Evolutionary conservation across 768 basidiomycete species (phyloP).

Genomic region (Zangia roseola): DNA sequence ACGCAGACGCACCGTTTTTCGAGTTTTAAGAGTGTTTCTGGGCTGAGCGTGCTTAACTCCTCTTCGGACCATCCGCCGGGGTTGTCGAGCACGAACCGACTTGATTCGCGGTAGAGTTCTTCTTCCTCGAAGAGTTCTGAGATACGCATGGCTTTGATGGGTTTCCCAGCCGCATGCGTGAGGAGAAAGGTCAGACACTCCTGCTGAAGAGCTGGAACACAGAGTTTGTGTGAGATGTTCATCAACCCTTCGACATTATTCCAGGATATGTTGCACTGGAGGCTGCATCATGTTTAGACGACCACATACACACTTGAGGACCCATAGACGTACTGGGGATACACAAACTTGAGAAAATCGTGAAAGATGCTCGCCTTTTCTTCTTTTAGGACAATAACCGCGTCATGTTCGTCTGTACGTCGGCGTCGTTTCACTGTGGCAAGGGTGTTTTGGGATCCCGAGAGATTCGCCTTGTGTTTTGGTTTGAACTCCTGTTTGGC

Average conservation of each 20-base stretch:
- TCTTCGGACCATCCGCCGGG: constrained; percentile 83
- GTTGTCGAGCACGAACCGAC: constrained; percentile 90
- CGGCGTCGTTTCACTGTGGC: constrained; percentile 42
- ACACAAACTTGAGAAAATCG: constrained; percentile 90
- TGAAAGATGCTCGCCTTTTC: constrained; percentile 89
- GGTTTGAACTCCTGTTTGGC: constrained; percentile 24
- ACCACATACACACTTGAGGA: background rate
- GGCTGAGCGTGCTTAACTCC: constrained; percentile 77
- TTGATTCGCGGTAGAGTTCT: constrained; percentile 86
- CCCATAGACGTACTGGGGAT: constrained; percentile 71
- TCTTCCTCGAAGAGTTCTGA: constrained; percentile 90
- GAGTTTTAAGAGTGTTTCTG: constrained; percentile 82
- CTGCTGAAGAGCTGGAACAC: constrained; percentile 75
- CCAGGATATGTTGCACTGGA: constrained; percentile 94
- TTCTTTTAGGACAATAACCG: constrained; percentile 87
- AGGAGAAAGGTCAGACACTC: constrained; percentile 87
- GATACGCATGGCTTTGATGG: constrained; percentile 90
- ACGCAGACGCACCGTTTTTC: constrained; percentile 64
- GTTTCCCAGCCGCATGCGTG: constrained; percentile 88
- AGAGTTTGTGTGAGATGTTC: constrained; percentile 88
- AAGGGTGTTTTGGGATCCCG: constrained; percentile 34
- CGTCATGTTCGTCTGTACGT: constrained; percentile 59
- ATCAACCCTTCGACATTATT: constrained; percentile 90
- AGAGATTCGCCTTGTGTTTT: constrained; percentile 19
- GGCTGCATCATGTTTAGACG: constrained; percentile 37